Evolutionary conservation across 1,284 basidiomycete species (phyloP).

Genomic region (Trametes sp.): DNA sequence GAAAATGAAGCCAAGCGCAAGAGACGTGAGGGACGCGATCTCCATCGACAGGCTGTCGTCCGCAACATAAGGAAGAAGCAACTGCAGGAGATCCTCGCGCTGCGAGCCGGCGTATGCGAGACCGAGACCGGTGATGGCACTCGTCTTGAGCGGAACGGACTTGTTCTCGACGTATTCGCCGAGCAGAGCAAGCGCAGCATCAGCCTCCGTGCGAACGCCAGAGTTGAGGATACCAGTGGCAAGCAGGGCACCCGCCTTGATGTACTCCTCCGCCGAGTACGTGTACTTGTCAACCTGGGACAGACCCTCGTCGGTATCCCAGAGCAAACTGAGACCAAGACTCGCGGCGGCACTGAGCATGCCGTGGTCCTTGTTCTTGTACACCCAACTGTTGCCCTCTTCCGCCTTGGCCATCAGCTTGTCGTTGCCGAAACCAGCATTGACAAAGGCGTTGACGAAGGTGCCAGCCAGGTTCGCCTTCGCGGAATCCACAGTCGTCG

Average conservation of each 20-base stretch:
- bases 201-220: constrained; percentile 91
- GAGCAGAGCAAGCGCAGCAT: constrained; percentile 92
- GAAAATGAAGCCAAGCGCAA: constrained; percentile 95
- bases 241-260: constrained; percentile 96
- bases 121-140: constrained; percentile 91
- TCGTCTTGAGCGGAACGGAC: constrained; percentile 84
- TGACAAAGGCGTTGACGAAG: constrained; percentile 99
- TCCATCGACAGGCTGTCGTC: constrained; percentile 91
- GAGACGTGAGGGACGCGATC: constrained; percentile 84
- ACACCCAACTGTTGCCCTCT: constrained; percentile 98
- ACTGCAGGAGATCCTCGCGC: constrained; percentile 84
- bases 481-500: constrained; percentile 87
- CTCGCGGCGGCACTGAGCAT: constrained; percentile 98
- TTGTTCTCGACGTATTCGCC: constrained; percentile 93
- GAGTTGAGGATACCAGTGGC: constrained; percentile 95
- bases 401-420: constrained; percentile 97
- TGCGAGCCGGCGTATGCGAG: constrained; percentile 95
- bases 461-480: constrained; percentile 95
- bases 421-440: constrained; percentile 98
- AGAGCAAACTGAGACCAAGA: constrained; percentile 91
- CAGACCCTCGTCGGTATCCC: constrained; percentile 96
- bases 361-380: constrained; percentile 99
- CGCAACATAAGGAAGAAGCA: constrained; percentile 82
- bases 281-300: constrained; percentile 98
- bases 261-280: constrained; percentile 95